These are phyloP conservation scores for Pleurotus ostreatus DNA, from an alignment of 768 basidiomycete genomes.

Conservation along the genomic window DNA sequence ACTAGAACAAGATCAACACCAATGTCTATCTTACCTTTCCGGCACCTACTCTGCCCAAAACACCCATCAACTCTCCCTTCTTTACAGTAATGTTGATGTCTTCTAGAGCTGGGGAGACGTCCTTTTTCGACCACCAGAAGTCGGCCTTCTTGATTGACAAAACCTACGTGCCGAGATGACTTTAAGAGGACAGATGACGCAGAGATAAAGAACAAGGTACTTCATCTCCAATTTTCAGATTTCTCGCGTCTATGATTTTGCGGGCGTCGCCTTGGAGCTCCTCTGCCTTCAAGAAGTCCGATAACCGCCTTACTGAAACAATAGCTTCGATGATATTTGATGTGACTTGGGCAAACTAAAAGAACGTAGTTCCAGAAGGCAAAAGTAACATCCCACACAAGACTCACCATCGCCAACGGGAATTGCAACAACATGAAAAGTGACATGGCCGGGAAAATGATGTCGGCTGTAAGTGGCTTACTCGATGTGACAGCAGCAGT, in stretches of 20 bases:
- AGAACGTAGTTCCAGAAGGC: background rate
- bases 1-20: no score
- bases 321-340: conserved; percentile 82
- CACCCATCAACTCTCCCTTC: conserved; percentile 82
- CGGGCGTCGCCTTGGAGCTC: conserved; percentile 82
- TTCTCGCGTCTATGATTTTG: conserved; percentile 38
- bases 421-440: conserved; percentile 86
- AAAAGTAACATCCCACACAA: background rate
- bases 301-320: conserved; percentile 78
- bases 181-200: background rate
- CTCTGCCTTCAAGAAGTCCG: conserved; percentile 68
- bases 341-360: conserved; percentile 65
- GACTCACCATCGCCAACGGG: conserved; percentile 73
- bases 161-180: conserved; percentile 31
- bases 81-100: conserved; percentile 69
- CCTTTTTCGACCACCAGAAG: conserved; percentile 72
- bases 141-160: conserved; percentile 72
- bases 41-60: conserved; percentile 86
- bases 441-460: conserved; percentile 95
- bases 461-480: conserved; percentile 77
- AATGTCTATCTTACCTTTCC: conserved; percentile 61
- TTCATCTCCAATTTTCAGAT: conserved; percentile 56
- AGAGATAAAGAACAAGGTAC: conserved; percentile 25
- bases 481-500: conserved; percentile 59
- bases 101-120: conserved; percentile 61